Conservation (phyloP, 164 flowering plant genomes). For the Annona squamosa region DNA sequence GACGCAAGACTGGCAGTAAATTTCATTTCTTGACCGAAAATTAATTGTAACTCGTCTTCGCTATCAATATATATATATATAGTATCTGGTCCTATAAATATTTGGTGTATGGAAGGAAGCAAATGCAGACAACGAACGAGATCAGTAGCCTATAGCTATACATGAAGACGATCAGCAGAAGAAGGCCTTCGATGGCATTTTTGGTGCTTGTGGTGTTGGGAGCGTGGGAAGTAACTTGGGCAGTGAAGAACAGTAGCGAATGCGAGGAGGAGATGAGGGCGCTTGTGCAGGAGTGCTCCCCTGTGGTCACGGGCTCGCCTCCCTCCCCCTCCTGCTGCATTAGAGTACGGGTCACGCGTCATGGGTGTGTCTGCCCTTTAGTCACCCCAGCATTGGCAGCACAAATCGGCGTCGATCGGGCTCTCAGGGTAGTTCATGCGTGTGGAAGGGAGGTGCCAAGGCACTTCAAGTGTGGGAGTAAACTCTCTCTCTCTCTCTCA, state of each 20-base stretch:
- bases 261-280: conserved; percentile 21
- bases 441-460: conserved; percentile 37
- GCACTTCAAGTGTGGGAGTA: conserved; percentile 40
- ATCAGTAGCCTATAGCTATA: no score
- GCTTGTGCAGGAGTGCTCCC: conserved; percentile 13
- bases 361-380: conserved; percentile 28
- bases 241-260: neutral
- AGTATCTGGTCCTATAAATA: no score
- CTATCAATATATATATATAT: no score
- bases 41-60: no score
- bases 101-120: no score
- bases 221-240: neutral
- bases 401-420: conserved; percentile 20
- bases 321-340: conserved; percentile 26
- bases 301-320: conserved; percentile 16
- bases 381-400: conserved; percentile 28
- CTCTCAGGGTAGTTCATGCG: conserved; percentile 24
- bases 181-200: neutral
- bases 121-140: no score
- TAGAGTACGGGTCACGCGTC: conserved; percentile 18
- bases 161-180: neutral
- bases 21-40: no score
- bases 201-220: neutral
- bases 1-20: no score
- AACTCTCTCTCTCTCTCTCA: conserved; percentile 8